These are phyloP conservation scores for Mortierella sp. DNA, from an alignment of 371 early-diverging fungal genomes.

Conservation along the genomic window DNA sequence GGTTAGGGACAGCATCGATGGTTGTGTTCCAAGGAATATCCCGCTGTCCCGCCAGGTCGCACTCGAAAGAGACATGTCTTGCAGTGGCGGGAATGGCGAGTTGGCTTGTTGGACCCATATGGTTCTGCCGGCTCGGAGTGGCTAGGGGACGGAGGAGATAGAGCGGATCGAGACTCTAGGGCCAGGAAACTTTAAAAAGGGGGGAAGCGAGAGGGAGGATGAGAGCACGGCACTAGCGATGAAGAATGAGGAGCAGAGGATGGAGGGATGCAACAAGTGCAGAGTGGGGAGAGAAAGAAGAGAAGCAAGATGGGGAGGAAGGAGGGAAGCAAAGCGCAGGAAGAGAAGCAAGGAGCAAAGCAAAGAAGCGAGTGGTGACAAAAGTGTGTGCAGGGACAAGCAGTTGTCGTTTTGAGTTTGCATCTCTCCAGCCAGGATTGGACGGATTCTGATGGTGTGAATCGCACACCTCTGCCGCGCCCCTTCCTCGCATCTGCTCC, in stretches of 20 bases:
- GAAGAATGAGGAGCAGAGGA: background rate
- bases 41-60: slow-evolving; percentile 1
- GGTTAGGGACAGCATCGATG: background rate
- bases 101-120: slow-evolving; percentile 10
- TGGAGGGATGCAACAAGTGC: background rate
- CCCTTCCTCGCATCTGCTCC: too few species aligned
- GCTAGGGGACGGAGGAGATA: background rate
- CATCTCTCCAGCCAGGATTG: too few species aligned
- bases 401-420: too few species aligned
- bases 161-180: too few species aligned
- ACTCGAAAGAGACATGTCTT: slow-evolving; percentile 17
- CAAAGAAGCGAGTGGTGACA: background rate
- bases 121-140: background rate
- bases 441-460: too few species aligned
- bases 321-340: slow-evolving; percentile 1
- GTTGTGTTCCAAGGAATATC: background rate
- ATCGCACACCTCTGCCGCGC: too few species aligned
- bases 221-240: background rate
- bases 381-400: background rate
- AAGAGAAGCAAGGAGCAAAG: background rate
- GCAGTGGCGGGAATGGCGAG: slow-evolving; percentile 1
- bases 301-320: slow-evolving; percentile 1
- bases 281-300: slow-evolving; percentile 4
- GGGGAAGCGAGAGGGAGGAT: background rate
- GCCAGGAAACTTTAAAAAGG: background rate